Conservation (phyloP, 208 protist species). For the Trypanosoma scelopori region DNA sequence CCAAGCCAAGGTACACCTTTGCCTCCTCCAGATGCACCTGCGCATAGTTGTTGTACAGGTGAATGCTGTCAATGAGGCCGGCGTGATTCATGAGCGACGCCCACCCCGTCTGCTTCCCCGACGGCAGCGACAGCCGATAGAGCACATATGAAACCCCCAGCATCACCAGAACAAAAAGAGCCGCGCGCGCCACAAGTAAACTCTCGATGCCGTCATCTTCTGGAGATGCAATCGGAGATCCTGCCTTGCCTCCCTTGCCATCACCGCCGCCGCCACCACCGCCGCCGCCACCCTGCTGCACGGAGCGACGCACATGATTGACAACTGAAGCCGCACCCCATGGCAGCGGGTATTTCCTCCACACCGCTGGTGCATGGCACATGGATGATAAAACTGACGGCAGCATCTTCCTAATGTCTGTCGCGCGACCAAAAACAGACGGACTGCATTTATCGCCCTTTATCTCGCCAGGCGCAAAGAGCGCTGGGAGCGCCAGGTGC, state of each 20-base stretch:
- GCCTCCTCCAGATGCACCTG: conserved; percentile 57
- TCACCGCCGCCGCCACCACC: conserved; percentile 17
- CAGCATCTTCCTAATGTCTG: not conserved
- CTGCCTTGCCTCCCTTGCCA: conserved; percentile 1
- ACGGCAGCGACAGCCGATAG: conserved; percentile 44
- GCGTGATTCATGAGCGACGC: conserved; percentile 44
- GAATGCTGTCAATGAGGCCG: conserved; percentile 35
- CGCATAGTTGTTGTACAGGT: conserved; percentile 58
- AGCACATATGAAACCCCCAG: conserved; percentile 43
- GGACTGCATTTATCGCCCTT: not conserved
- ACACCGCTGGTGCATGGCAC: too few relatives aligned
- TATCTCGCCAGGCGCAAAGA: too few relatives aligned
- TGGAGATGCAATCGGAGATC: not conserved
- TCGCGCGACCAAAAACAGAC: not conserved
- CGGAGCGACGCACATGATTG: not conserved
- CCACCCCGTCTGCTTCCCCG: conserved; percentile 50
- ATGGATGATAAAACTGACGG: not conserved
- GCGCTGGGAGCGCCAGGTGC: too few relatives aligned
- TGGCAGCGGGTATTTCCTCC: not conserved
- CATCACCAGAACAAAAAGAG: conserved; percentile 62
- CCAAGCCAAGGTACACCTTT: conserved; percentile 52
- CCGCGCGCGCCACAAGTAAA: conserved; percentile 53
- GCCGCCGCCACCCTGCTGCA: not conserved
- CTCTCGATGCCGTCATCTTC: conserved; percentile 48
- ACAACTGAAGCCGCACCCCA: not conserved